A percentile compares a stretch with the other conserved stretches of the same genome.
These are phyloP conservation scores for Dioscorea zingiberensis DNA, from an alignment of 106 monocot species.

Conservation along the genomic window DNA sequence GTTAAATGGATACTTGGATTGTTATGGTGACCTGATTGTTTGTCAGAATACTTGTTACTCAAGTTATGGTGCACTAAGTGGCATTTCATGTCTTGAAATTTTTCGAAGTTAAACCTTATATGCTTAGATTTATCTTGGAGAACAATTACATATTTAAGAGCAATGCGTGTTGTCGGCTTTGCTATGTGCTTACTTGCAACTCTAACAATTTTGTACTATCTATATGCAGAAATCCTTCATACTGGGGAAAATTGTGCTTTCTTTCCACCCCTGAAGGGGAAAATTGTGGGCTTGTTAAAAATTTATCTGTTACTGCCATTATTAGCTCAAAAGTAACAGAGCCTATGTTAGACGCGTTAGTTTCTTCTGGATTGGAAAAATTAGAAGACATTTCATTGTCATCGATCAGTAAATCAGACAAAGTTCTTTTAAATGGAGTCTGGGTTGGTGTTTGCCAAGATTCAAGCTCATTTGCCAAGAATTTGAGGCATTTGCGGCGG, in stretches of 20 bases:
- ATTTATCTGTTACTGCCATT: slow-evolving; percentile 68
- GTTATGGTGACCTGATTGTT: too few relatives aligned
- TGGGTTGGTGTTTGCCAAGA: slow-evolving; percentile 79
- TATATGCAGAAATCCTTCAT: slow-evolving; percentile 81
- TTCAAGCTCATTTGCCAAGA: slow-evolving; percentile 44
- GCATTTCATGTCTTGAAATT: too few relatives aligned
- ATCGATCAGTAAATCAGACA: slow-evolving; percentile 33
- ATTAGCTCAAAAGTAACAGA: slow-evolving; percentile 56
- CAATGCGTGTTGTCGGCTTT: too few relatives aligned
- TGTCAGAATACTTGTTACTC: too few relatives aligned
- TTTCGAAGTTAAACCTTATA: too few relatives aligned
- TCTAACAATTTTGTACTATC: background rate
- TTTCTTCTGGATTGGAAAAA: slow-evolving; percentile 61
- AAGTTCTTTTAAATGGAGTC: slow-evolving; percentile 79
- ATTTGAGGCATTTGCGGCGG: slow-evolving; percentile 56
- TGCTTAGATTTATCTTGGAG: too few relatives aligned
- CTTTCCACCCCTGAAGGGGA: slow-evolving; percentile 96
- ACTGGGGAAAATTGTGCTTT: slow-evolving; percentile 90
- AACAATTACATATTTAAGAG: too few relatives aligned
- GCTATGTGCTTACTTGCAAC: too few relatives aligned
- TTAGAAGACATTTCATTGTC: slow-evolving; percentile 35
- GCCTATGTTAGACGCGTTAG: slow-evolving; percentile 45
- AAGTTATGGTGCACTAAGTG: too few relatives aligned
- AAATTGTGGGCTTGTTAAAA: slow-evolving; percentile 95
- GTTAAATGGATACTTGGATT: too few relatives aligned